A percentile compares a stretch with the other conserved stretches of the same genome.
Evolutionary conservation across 2,329 filamentous ascomycete genomes (phyloP).

Genomic region (Sarocladiaceae sp.): DNA sequence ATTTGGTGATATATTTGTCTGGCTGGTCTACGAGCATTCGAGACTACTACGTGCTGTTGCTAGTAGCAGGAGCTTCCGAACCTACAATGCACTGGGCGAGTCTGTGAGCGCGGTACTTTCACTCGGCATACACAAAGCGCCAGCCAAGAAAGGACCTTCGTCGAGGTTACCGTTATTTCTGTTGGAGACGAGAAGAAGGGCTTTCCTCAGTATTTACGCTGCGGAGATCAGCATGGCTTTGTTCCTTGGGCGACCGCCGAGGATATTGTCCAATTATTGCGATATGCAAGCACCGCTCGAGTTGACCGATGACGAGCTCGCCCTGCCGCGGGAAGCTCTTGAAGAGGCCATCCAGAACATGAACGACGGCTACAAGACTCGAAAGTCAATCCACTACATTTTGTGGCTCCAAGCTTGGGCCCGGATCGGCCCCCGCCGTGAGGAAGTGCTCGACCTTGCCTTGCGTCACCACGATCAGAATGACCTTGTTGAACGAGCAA

Average conservation of each 20-base stretch:
- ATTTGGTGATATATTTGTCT: not conserved
- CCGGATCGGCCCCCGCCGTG: constrained; percentile 2
- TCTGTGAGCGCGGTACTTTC: not conserved
- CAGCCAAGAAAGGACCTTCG: not conserved
- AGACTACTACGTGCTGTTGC: not conserved
- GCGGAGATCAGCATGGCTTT: not conserved
- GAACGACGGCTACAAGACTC: not conserved
- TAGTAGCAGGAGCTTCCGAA: not conserved
- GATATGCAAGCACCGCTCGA: not conserved
- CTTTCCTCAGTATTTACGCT: constrained; percentile 1
- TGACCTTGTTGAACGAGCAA: not conserved
- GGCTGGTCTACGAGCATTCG: not conserved
- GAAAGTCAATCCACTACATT: not conserved
- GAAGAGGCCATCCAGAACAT: not conserved
- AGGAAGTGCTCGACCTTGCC: constrained; percentile 29
- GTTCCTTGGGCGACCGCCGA: not conserved
- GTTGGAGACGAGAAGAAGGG: not conserved
- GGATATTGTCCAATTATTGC: not conserved
- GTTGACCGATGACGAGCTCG: not conserved
- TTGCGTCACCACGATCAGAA: constrained; percentile 17
- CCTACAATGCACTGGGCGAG: not conserved
- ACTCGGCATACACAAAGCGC: not conserved
- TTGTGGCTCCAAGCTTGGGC: not conserved
- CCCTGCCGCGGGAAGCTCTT: not conserved
- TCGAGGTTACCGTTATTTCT: not conserved